Conservation (phyloP, 257 asterid genomes). For the Paulownia fortunei region DNA sequence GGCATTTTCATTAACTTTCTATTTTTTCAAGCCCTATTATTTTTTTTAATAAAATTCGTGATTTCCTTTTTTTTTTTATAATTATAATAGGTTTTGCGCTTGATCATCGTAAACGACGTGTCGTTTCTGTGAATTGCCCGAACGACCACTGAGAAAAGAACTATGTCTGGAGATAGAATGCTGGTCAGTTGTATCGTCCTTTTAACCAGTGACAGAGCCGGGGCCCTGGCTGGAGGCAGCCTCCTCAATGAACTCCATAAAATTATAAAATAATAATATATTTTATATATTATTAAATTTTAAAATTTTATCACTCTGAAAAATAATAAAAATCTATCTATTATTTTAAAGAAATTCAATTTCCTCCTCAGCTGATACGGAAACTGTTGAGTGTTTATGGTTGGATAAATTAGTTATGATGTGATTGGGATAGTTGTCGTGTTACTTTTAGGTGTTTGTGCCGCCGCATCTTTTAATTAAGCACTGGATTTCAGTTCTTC, state of each 20-base stretch:
- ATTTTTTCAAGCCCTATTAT: not conserved
- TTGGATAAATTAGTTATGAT: slow-evolving; percentile 11
- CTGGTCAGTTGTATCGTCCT: slow-evolving; percentile 50
- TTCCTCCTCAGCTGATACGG: too few relatives aligned
- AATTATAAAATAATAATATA: too few relatives aligned
- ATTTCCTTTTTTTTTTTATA: not conserved
- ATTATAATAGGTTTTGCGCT: slow-evolving; percentile 41
- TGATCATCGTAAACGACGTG: slow-evolving; percentile 43
- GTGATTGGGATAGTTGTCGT: slow-evolving; percentile 1
- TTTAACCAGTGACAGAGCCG: too few relatives aligned
- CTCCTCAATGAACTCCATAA: too few relatives aligned
- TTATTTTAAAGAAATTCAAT: not conserved
- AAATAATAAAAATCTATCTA: not conserved
- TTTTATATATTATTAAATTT: too few relatives aligned
- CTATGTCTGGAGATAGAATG: too few relatives aligned
- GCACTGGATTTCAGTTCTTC: too few relatives aligned
- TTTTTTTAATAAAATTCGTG: too few relatives aligned
- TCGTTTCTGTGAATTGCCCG: slow-evolving; percentile 44
- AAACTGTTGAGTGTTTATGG: not conserved
- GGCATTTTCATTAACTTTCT: slow-evolving; percentile 5
- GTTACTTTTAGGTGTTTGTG: slow-evolving; percentile 68
- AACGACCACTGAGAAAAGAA: slow-evolving; percentile 55
- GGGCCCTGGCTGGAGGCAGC: too few relatives aligned
- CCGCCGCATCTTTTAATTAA: too few relatives aligned
- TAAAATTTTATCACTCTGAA: too few relatives aligned